These are phyloP conservation scores for Talaromyces islandicus DNA, from an alignment of 2,329 filamentous ascomycete genomes.

Conservation along the genomic window DNA sequence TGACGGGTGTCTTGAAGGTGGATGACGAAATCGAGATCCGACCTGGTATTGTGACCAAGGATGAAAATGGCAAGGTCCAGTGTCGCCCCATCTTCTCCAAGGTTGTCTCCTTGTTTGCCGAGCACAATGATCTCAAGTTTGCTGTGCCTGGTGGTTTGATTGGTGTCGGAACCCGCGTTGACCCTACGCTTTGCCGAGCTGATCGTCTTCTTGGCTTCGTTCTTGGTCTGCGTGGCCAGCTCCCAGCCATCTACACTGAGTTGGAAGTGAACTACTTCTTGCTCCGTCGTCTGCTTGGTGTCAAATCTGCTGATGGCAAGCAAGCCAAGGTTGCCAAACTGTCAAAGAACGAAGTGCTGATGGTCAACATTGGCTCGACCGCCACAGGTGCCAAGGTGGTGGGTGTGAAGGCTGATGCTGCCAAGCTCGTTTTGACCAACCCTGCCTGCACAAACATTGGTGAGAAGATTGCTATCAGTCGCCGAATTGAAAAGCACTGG, in stretches of 20 bases:
- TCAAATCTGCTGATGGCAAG: constrained; percentile 96
- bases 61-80: constrained; percentile 87
- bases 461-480: constrained; percentile 93
- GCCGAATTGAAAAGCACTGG: constrained; percentile 99
- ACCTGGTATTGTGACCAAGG: constrained; percentile 95
- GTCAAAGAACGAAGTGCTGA: constrained; percentile 96
- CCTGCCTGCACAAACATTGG: constrained; percentile 95
- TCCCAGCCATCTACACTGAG: constrained; percentile 96
- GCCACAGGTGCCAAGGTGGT: constrained; percentile 96
- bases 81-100: constrained; percentile 96
- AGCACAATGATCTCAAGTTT: constrained; percentile 97
- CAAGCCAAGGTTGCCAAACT: constrained; percentile 99
- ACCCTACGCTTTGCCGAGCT: constrained; percentile 95
- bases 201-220: constrained; percentile 99
- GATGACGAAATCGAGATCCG: constrained; percentile 98
- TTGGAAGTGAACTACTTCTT: constrained; percentile 99
- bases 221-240: constrained; percentile 83
- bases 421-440: constrained; percentile 86
- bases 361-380: constrained; percentile 99
- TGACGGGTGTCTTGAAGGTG: constrained; percentile 94
- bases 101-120: constrained; percentile 90
- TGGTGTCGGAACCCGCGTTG: constrained; percentile 94
- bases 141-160: constrained; percentile 96
- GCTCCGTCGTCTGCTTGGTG: constrained; percentile 85
- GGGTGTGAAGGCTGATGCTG: constrained; percentile 94